Base-by-base conservation (phyloP, 2,329 filamentous ascomycete species). In the Cladosporium austrohemisphaericum region DNA sequence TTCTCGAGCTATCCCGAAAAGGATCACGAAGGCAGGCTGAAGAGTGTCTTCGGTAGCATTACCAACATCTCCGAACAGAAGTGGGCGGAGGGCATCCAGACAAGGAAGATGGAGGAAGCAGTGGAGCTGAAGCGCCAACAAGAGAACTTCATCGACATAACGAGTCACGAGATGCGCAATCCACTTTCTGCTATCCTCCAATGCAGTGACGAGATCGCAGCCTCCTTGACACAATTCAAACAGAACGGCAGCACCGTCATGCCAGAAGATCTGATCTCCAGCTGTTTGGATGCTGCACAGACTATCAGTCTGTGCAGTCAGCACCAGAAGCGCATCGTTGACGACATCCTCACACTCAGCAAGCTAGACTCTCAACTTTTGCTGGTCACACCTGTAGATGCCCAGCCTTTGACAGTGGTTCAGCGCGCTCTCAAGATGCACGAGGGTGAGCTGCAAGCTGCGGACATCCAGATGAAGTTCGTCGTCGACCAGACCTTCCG, bases 31-130 rank as follows among this genome's bases (percentile, higher is more conserved):
- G 85, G 84, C 3, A 71, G 73, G 22, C 74, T 90, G 44, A 88
- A 88, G 69, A 81, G 83, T 53, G 84, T 90, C 2, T 90, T 91
- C 58, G 86, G 86, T 45, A 86, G 83, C 61, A 84, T 94, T 44
- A 92, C 88, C 0, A 88, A 94, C 61, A 94, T 95, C 55, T 89
- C 85, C 14, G 80, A 86, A 47, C 87, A 93, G 64, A 95, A 94
- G 65, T 85, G 84, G 75, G 88, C 88, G 1, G 88, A 94, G 66
- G 83, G 84, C 38, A 81, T 89, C 26, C 87, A 94, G 65, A 88
- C 80, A 59, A 78, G 83, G 36, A 82, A 87, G 51, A 85, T 87
- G 60, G 81, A 91, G 60, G 88, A 93, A 64, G 89, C 88, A 0
- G 80, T 91, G 2, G 85, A 92, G 63, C 76, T 90, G 53, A 93